Evolutionary conservation across 176 grass and related monocot genomes (phyloP).

Genomic region (Tillandsia leiboldiana): DNA sequence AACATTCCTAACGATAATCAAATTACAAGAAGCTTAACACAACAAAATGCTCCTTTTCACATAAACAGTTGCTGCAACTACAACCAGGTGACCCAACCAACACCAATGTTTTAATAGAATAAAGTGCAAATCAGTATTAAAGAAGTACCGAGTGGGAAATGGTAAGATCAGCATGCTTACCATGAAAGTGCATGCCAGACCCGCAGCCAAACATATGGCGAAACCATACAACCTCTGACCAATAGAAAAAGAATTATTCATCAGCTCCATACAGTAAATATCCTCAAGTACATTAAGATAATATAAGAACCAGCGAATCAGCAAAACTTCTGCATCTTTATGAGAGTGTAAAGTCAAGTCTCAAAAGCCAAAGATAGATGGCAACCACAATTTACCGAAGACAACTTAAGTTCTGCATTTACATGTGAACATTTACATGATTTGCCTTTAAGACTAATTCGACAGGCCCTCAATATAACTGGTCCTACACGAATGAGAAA

Average conservation of each 20-base stretch:
- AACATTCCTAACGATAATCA: not conserved
- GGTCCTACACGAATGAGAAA: not conserved
- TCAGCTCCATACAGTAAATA: conserved; percentile 12
- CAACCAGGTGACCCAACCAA: too few relatives aligned
- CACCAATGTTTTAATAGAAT: too few relatives aligned
- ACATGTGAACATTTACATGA: not conserved
- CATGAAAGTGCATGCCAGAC: conserved; percentile 79
- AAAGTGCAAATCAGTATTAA: too few relatives aligned
- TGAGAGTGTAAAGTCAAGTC: not conserved
- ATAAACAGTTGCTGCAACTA: too few relatives aligned
- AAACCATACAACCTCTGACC: conserved; percentile 87
- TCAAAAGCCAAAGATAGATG: not conserved
- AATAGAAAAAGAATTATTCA: conserved; percentile 10
- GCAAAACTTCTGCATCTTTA: not conserved
- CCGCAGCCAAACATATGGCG: conserved; percentile 73
- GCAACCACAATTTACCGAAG: not conserved
- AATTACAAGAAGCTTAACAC: not conserved
- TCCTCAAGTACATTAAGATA: not conserved
- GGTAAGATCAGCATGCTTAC: conserved; percentile 22
- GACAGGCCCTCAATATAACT: too few relatives aligned
- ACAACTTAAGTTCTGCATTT: not conserved
- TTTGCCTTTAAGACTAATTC: not conserved
- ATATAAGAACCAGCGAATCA: not conserved
- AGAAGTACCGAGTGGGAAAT: not conserved
- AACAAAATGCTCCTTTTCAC: not conserved